phyloP scores from a whole-genome alignment of 345 rosid genomes.

The Balakata baccata region DNA sequence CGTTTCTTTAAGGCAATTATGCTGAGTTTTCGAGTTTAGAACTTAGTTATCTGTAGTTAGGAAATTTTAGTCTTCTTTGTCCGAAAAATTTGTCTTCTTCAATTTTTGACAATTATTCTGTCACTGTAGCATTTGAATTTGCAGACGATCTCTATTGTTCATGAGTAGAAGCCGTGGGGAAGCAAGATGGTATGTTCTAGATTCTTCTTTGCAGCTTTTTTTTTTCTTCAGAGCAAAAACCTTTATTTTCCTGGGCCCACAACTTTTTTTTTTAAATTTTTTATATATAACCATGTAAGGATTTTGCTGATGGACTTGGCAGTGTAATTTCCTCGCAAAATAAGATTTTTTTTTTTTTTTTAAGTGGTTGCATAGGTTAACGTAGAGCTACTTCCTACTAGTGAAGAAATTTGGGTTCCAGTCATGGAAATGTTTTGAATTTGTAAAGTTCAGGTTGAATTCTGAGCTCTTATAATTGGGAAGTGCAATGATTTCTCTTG shows the following conservation, averaged over 20 bases:
- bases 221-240: neutral
- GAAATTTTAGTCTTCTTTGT: neutral
- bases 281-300: neutral
- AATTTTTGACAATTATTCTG: neutral
- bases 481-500: neutral
- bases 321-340: neutral
- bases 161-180: conserved; percentile 9
- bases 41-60: too few species aligned
- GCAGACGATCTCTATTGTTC: neutral
- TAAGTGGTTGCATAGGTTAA: neutral
- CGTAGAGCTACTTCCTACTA: neutral
- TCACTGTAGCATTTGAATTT: neutral
- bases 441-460: neutral
- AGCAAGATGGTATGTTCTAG: conserved; percentile 28
- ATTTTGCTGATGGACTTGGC: neutral
- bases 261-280: neutral
- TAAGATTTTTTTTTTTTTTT: neutral
- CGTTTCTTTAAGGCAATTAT: neutral
- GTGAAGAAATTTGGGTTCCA: neutral
- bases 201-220: conserved; percentile 2
- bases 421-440: neutral
- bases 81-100: neutral
- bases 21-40: neutral
- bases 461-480: neutral
- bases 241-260: neutral